These are phyloP conservation scores for Neurospora sp. DNA, from an alignment of 495 filamentous ascomycete species.

Conservation along the genomic window DNA sequence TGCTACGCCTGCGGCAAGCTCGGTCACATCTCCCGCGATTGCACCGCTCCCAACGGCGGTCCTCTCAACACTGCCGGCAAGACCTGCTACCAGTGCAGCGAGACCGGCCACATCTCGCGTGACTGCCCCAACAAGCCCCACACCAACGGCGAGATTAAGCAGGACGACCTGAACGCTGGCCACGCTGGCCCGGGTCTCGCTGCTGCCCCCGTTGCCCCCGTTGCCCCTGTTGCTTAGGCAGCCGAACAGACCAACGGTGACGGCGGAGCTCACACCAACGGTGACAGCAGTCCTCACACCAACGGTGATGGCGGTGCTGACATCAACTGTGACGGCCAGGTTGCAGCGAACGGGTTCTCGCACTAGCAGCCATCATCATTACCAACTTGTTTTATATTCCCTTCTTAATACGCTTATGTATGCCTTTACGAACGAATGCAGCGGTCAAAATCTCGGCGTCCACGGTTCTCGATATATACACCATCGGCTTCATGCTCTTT, in stretches of 20 bases:
- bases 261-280: no score
- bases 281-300: not conserved
- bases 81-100: conserved; percentile 96
- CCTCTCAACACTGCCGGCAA: conserved; percentile 92
- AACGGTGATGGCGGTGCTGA: not conserved
- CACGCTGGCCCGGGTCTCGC: conserved; percentile 8
- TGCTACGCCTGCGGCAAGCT: conserved; percentile 99
- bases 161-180: conserved; percentile 18
- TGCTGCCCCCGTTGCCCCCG: conserved; percentile 17
- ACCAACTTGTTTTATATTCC: not conserved
- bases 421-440: conserved; percentile 1
- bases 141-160: conserved; percentile 36
- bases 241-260: conserved; percentile 14
- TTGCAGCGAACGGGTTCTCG: not conserved
- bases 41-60: conserved; percentile 93
- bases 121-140: conserved; percentile 66
- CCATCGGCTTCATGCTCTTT: not conserved
- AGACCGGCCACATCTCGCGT: conserved; percentile 91
- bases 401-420: not conserved
- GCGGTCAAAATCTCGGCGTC: not conserved
- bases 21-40: conserved; percentile 95
- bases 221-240: conserved; percentile 21
- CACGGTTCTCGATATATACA: not conserved
- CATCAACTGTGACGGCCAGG: not conserved
- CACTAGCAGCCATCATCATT: not conserved